These are phyloP conservation scores for Ogataea naganishii DNA, from an alignment of 805 yeast species.

Conservation along the genomic window DNA sequence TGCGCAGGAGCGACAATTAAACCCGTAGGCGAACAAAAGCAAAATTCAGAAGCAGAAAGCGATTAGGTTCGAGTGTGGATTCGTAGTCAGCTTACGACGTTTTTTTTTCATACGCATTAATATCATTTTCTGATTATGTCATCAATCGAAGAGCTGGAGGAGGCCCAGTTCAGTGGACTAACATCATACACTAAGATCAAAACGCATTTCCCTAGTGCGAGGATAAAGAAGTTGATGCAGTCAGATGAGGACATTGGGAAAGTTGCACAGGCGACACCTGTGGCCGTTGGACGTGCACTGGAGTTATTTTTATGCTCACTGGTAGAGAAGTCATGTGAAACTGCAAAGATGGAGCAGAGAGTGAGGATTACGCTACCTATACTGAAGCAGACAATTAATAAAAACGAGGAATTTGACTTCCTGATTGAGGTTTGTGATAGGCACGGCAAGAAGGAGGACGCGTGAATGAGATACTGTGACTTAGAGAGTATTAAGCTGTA, in stretches of 20 bases:
- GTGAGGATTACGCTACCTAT: conserved; percentile 79
- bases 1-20: too few species aligned
- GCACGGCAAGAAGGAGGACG: conserved; percentile 9
- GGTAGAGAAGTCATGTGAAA: conserved; percentile 74
- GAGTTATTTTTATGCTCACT: conserved; percentile 87
- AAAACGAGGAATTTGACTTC: conserved; percentile 89
- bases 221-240: conserved; percentile 95
- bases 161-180: too few species aligned
- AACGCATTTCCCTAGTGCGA: conserved; percentile 85
- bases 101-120: too few species aligned
- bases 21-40: too few species aligned
- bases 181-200: conserved; percentile 53
- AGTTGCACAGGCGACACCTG: conserved; percentile 97
- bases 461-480: too few species aligned
- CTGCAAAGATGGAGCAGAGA: conserved; percentile 66
- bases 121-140: too few species aligned
- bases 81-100: too few species aligned
- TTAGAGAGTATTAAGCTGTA: too few species aligned
- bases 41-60: too few species aligned
- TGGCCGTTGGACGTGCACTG: conserved; percentile 92
- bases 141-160: too few species aligned
- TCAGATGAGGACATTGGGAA: conserved; percentile 97
- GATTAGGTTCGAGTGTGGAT: too few species aligned
- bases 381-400: conserved; percentile 72
- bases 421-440: conserved; percentile 54